Evolutionary conservation across 1,139 yeast genomes (phyloP), one percentile per base, ranked within the genome.

Genomic region (Lodderomyces orthopsilosis): DNA sequence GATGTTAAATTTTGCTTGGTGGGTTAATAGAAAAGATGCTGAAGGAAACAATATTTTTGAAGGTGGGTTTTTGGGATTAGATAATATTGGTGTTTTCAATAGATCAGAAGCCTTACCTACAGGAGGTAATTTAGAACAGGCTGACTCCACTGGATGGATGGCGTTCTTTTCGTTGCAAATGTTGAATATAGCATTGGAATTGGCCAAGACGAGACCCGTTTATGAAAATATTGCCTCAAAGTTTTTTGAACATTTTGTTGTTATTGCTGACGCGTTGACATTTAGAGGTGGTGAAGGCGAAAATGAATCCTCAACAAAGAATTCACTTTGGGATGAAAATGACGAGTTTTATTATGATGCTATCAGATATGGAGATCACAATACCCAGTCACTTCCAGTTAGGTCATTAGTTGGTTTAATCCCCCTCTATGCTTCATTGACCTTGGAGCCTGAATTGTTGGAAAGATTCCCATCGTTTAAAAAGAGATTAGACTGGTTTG

Each of bases 111-210:
- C 95, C 1, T 73, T 88, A 56, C 98, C 98, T 27, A 88, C 96
- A 1, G 97, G 97, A 33, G 96, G 97, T 41, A 79, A 76, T 38
- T 74, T 91, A 53, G 95, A 90, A 62, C 98, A 91, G 65, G 96
- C 98, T 1, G 98, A 91, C 63, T 88, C 96, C 23, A 91, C 98
- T 6, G 97, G 97, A 36, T 91, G 98, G 98, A 88, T 91, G 95
- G 98, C 96, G 0, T 91, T 93, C 68, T 91, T 84, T 66, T 81
- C 88, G 33, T 71, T 91, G 54, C 95, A 88, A 61, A 90, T 91
- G 97, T 76, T 91, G 63, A 91, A 90, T 61, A 91, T 91, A 60
- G 94, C 98, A 0, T 75, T 91, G 53, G 98, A 91, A 63, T 76
- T 91, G 56, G 73, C 97, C 27, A 89, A 87, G 61, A 81, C 85